phyloP scores from a whole-genome alignment of 2,329 filamentous ascomycete genomes.

The Aspergillus fructus region DNA sequence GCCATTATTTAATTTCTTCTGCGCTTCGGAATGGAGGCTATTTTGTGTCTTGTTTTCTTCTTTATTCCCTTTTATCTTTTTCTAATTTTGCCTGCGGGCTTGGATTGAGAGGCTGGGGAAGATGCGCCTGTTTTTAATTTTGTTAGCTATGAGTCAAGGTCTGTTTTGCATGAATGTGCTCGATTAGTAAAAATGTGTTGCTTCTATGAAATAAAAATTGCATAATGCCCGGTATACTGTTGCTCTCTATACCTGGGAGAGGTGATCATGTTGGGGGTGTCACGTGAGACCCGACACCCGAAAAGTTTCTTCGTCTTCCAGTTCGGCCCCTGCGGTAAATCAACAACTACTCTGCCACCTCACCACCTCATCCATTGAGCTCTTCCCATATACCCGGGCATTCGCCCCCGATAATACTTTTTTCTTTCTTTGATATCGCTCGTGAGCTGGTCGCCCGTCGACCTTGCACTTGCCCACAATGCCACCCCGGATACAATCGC shows the following conservation, averaged over 20 bases:
- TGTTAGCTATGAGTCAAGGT: background rate
- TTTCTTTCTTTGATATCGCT: background rate
- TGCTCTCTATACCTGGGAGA: background rate
- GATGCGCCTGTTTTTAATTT: background rate
- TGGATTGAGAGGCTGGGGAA: background rate
- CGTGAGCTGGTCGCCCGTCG: background rate
- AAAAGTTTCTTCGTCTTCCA: conserved; percentile 32
- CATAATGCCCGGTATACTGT: background rate
- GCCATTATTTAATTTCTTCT: background rate
- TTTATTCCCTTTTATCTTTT: background rate
- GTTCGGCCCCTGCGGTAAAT: conserved; percentile 4
- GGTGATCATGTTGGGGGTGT: background rate
- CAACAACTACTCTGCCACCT: conserved; percentile 11
- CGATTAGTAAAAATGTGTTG: background rate
- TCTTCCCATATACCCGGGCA: background rate
- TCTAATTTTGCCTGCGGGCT: background rate
- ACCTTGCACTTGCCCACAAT: conserved; percentile 20
- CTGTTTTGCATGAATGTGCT: background rate
- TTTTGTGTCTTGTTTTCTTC: background rate
- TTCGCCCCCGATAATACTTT: background rate
- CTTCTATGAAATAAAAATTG: background rate
- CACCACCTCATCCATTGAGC: conserved; percentile 20
- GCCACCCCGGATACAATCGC: conserved; percentile 42
- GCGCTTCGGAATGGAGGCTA: background rate
- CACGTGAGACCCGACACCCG: conserved; percentile 12